Evolutionary conservation across 208 protist genomes (phyloP).

Genomic region (Trypanosoma cruzi): DNA sequence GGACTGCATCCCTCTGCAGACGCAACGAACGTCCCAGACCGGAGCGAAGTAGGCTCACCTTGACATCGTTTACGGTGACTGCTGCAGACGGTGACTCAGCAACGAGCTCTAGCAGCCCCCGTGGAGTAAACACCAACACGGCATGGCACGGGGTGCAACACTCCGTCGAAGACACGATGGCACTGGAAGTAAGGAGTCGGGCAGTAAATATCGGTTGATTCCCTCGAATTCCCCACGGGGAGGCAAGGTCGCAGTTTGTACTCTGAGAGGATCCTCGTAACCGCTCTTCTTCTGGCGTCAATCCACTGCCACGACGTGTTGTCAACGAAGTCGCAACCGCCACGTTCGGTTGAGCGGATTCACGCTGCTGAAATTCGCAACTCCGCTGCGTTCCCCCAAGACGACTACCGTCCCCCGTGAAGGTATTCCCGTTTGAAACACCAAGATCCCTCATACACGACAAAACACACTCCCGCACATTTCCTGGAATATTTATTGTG

Average conservation of each 20-base stretch:
- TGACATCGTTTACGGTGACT: conserved; percentile 48
- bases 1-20: conserved; percentile 27
- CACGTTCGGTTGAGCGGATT: neutral
- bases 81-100: neutral
- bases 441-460: neutral
- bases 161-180: neutral
- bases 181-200: neutral
- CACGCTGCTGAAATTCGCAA: neutral
- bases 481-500: conserved; percentile 9
- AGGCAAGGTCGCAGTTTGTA: neutral
- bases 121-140: conserved; percentile 48
- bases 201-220: conserved; percentile 10
- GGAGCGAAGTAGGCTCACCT: conserved; percentile 44
- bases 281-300: neutral
- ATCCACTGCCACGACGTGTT: neutral
- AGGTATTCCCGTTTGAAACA: neutral
- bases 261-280: neutral
- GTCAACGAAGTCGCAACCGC: neutral
- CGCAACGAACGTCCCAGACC: conserved; percentile 49
- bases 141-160: conserved; percentile 19
- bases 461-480: conserved; percentile 18
- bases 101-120: conserved; percentile 48
- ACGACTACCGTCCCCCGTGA: conserved; percentile 6
- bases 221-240: conserved; percentile 23
- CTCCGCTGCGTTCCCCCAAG: neutral